Base-by-base conservation (phyloP, 352 stramenopile species). In the Elongisporangium undulatum region DNA sequence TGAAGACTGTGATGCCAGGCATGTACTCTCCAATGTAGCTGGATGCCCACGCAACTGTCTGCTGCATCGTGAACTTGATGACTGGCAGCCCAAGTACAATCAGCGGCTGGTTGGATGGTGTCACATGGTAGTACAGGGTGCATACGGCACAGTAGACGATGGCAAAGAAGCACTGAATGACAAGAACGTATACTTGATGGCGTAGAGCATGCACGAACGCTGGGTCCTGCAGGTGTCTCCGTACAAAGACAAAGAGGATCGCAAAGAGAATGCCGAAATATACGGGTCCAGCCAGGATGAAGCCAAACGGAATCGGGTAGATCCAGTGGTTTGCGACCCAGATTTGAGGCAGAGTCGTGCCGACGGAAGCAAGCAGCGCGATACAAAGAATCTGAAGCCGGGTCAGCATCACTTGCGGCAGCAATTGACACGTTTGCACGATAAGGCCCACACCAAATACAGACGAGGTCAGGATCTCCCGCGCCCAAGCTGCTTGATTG, bases 1-100 rank as follows among this genome's bases (percentile, higher is more conserved):
- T 70, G 45, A 79, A 77, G 8, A 81, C 68, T n/a, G 77, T 58
- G 5, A 69, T 34, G 58, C 77, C 67, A 0, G 69, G 75, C 2
- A 79, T 56, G 49, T 74, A 56, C 22, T 80, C 71, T 49, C 74
- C 56, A 19, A 80, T 39, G 22, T 73, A 51, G 29, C 29, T 41
- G 8, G 29, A 41, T 41, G 29, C 29, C 29, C 29, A 41, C 9
- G 8, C 8, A 41, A 41, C 8, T 9, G 29, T 9, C 13, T 41
- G 29, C 29, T 41, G 29, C 29, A 41, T 41, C 1, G 8, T 41
- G 4, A 41, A 41, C 29, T 41, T 41, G 5, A 41, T 15, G 29
- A 41, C 9, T 15, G 29, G 29, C 8, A 41, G 29, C 2, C 29
- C 29, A 15, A 41, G 29, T 2, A 41, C 4, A 15, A 41, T 2